Percentiles rank a stretch among this genome's conserved stretches.
Conservation (phyloP, 768 basidiomycete species). For the Mycena sanguinolenta region DNA sequence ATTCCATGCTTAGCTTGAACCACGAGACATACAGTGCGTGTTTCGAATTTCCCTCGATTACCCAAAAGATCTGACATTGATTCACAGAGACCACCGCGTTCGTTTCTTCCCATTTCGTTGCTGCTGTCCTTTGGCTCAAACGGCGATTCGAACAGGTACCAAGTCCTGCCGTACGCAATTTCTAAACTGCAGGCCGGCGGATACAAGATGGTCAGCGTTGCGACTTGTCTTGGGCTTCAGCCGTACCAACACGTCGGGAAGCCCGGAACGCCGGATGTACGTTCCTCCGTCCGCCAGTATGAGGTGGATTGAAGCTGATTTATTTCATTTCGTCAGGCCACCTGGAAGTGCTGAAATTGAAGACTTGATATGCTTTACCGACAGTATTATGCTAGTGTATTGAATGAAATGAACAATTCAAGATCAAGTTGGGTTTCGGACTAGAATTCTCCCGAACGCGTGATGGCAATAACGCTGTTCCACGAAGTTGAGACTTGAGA, state of each 20-base stretch:
- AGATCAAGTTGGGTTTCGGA: too few species aligned
- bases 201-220: conserved; percentile 57
- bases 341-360: too few species aligned
- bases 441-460: too few species aligned
- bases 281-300: conserved; percentile 33
- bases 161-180: conserved; percentile 57
- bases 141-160: conserved; percentile 36
- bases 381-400: too few species aligned
- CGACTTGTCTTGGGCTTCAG: conserved; percentile 55
- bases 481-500: too few species aligned
- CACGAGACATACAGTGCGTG: conserved; percentile 21
- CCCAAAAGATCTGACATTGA: neutral
- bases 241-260: conserved; percentile 52
- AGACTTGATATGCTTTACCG: too few species aligned
- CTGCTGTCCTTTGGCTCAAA: neutral
- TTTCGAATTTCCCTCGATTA: neutral
- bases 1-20: neutral
- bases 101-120: neutral
- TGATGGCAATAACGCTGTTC: too few species aligned
- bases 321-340: too few species aligned
- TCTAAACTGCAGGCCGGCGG: conserved; percentile 52
- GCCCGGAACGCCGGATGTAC: conserved; percentile 48
- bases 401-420: too few species aligned
- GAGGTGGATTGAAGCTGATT: too few species aligned
- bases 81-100: conserved; percentile 22